Conservation (phyloP, 805 yeast genomes). For the Geotrichum ghanense region DNA sequence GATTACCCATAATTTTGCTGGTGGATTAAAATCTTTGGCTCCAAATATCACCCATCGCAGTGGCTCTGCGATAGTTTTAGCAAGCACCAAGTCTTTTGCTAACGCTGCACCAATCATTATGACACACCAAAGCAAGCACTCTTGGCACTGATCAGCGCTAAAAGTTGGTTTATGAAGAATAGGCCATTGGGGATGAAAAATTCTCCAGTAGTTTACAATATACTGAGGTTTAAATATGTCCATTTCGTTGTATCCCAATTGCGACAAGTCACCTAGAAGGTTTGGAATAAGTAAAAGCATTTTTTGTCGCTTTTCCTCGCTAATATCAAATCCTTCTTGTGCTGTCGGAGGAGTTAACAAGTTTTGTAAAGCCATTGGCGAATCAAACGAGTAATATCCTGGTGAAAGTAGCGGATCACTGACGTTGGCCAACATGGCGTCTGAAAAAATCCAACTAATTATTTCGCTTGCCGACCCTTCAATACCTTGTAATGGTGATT, state of each 20-base stretch:
- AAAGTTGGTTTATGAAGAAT: constrained; percentile 52
- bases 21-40: constrained; percentile 62
- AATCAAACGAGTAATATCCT: constrained; percentile 20
- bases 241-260: constrained; percentile 19
- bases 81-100: constrained; percentile 28
- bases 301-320: constrained; percentile 21
- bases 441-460: constrained; percentile 28
- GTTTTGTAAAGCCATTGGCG: constrained; percentile 32
- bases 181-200: constrained; percentile 49
- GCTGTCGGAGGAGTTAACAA: constrained; percentile 28
- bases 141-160: constrained; percentile 34
- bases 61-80: constrained; percentile 41
- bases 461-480: constrained; percentile 19
- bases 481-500: not conserved
- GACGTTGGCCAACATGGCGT: constrained; percentile 21
- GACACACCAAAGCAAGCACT: constrained; percentile 44
- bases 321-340: constrained; percentile 25
- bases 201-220: constrained; percentile 38
- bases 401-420: constrained; percentile 19
- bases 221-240: too few species aligned
- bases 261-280: too few species aligned
- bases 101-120: constrained; percentile 43
- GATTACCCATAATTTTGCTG: constrained; percentile 64
- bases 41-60: constrained; percentile 61
- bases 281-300: constrained; percentile 16